Evolutionary conservation across 306 rosid species (phyloP).

Genomic region (Calophaca sinica): DNA sequence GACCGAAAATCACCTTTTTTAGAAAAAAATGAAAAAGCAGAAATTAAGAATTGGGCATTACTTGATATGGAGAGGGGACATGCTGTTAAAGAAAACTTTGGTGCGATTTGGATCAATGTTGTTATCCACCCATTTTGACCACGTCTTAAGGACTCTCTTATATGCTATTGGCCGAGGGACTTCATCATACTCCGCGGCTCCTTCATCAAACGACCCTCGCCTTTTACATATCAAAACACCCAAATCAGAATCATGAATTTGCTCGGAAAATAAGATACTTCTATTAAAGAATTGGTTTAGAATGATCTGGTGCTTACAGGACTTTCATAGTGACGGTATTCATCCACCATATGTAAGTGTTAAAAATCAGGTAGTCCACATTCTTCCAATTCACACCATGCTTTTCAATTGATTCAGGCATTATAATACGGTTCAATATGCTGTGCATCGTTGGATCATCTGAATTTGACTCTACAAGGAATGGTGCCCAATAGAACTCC

Average conservation of each 20-base stretch:
- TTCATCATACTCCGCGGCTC: conserved; percentile 80
- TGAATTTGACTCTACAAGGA: conserved; percentile 93
- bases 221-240: conserved; percentile 46
- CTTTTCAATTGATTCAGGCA: conserved; percentile 87
- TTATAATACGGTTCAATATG: conserved; percentile 82
- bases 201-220: conserved; percentile 87
- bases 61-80: conserved; percentile 98
- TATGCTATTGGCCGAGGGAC: conserved; percentile 72
- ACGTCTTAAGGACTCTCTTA: conserved; percentile 70
- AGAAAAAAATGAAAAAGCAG: no score
- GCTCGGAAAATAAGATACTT: not conserved
- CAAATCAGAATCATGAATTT: conserved; percentile 17
- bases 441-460: conserved; percentile 92
- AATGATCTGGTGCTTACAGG: conserved; percentile 62
- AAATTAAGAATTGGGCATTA: not conserved
- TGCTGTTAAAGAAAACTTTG: conserved; percentile 81
- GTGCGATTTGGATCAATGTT: conserved; percentile 83
- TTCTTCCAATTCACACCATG: conserved; percentile 83
- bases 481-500: conserved; percentile 98
- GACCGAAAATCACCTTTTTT: no score
- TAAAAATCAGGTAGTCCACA: conserved; percentile 82
- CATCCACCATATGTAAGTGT: conserved; percentile 99
- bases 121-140: conserved; percentile 83
- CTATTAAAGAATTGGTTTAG: not conserved
- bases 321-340: conserved; percentile 81